Evolutionary conservation across 257 asterid species (phyloP), one percentile per base, ranked within the genome.

Genomic region (Capsicum baccatum): DNA sequence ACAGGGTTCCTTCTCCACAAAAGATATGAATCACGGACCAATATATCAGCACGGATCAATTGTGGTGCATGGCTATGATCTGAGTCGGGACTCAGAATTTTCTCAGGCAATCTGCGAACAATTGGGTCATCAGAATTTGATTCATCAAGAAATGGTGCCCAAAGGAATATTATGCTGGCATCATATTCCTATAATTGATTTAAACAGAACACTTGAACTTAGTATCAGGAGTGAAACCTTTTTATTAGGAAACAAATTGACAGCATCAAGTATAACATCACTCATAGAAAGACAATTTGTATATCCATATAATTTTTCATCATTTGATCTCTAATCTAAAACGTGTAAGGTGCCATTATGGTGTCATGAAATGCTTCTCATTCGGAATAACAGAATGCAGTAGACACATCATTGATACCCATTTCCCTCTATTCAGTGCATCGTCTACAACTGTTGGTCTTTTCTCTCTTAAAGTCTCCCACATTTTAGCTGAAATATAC

Each of bases 1-100:
- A 93, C 94, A 0, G 98, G 84, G 64, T 94, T 95, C 84, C 92
- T 96, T 87, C 96, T 93, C 99, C 99, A 96, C 99, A 98, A 96
- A 79, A 96, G 62, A 78, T 91, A 96, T 7, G 98, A 87, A 85
- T 94, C 92, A 83, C 94, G 94, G 88, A 96, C 87, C 15, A 96
- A 86, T 76, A 94, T 92, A 84, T 96, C 98, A 14, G 97, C 98
- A 83, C 85, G 87, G 87, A 90, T 91, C 99, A 98, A 96, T 62
- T 84, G 74, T 6, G 95, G 91, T n/a, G 94, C 86, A 87, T 96
- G 98, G 90, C 94, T 89, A 52, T 86, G 87, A 83, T 89, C 89
- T 59, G 94, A 85, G 86, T 96, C 98, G 0, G 98, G 98, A 19
- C 91, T 91, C 19, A 94, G 73, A 87, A 96, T 94, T 84, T 98